A percentile compares a stretch with the other conserved stretches of the same genome.
Conservation (phyloP, 768 basidiomycete genomes). For the Lactarius sp. region DNA sequence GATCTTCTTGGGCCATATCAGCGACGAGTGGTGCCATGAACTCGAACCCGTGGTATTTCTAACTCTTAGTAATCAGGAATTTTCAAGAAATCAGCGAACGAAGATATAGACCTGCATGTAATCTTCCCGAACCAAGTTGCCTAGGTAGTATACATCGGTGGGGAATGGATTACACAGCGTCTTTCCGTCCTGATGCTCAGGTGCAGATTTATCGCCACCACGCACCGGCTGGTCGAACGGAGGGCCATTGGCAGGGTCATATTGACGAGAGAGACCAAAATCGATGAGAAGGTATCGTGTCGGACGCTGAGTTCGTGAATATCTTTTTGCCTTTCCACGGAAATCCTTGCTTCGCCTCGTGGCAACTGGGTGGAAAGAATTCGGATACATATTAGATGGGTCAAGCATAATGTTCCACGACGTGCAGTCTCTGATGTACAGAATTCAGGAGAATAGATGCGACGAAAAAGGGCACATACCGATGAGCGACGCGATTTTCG, state of each 20-base stretch:
- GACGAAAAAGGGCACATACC: too few species aligned
- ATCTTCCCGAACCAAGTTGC: constrained; percentile 25
- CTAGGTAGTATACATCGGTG: constrained; percentile 29
- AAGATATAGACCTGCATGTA: constrained; percentile 25
- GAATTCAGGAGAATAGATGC: too few species aligned
- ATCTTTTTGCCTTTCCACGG: constrained; percentile 11
- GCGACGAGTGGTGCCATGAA: constrained; percentile 20
- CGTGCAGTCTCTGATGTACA: too few species aligned
- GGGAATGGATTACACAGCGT: constrained; percentile 26
- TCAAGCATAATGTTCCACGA: constrained; percentile 20
- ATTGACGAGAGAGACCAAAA: constrained; percentile 29
- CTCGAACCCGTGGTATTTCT: constrained; percentile 17
- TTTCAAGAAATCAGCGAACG: too few species aligned
- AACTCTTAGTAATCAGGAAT: too few species aligned
- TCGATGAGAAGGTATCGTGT: constrained; percentile 32
- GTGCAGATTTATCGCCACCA: constrained; percentile 30
- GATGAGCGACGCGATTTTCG: too few species aligned
- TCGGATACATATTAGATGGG: constrained; percentile 18
- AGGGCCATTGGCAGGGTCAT: constrained; percentile 18
- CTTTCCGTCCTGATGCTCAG: constrained; percentile 23
- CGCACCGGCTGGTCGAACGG: too few species aligned
- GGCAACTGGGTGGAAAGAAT: constrained; percentile 12
- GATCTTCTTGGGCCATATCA: constrained; percentile 37
- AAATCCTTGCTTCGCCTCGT: background rate
- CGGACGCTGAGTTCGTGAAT: constrained; percentile 27